Percentiles rank a stretch among this genome's conserved stretches.
phyloP scores from a whole-genome alignment of 2,329 filamentous ascomycete species.

The Calonectria henricotiae region DNA sequence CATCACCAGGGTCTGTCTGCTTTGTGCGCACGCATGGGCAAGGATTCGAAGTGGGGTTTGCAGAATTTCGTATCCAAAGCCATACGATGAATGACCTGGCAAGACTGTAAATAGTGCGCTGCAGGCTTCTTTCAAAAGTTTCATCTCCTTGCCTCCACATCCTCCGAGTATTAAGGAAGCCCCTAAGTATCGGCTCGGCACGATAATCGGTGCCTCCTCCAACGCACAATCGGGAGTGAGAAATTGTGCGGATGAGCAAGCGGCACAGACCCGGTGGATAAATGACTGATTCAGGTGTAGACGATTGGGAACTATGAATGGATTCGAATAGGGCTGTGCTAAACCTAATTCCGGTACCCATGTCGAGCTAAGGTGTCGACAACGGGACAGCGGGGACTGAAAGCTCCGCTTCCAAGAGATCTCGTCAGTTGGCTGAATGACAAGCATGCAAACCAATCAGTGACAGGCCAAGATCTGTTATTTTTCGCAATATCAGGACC shows the following conservation, averaged over 20 bases:
- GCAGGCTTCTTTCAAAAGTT: neutral
- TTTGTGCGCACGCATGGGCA: neutral
- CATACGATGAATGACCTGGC: constrained; percentile 9
- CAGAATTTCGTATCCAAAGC: neutral
- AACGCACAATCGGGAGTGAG: neutral
- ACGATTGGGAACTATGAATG: neutral
- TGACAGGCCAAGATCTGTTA: too few relatives aligned
- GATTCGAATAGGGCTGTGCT: neutral
- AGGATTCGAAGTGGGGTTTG: neutral
- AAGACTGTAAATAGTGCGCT: neutral
- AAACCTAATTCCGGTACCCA: neutral
- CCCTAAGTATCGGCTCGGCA: neutral
- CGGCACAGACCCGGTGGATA: neutral
- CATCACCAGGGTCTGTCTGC: neutral
- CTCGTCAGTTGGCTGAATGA: neutral
- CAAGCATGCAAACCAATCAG: constrained; percentile 7
- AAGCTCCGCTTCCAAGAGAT: constrained; percentile 14
- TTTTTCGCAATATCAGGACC: neutral
- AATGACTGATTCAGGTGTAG: neutral
- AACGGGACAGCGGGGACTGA: constrained; percentile 1
- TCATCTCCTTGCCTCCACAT: neutral
- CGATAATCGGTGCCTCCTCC: too few relatives aligned
- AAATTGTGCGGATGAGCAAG: neutral
- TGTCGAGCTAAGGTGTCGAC: neutral
- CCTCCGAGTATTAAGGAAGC: neutral